Conservation (phyloP, 148 eudicot species). For the Spergularia marina region DNA sequence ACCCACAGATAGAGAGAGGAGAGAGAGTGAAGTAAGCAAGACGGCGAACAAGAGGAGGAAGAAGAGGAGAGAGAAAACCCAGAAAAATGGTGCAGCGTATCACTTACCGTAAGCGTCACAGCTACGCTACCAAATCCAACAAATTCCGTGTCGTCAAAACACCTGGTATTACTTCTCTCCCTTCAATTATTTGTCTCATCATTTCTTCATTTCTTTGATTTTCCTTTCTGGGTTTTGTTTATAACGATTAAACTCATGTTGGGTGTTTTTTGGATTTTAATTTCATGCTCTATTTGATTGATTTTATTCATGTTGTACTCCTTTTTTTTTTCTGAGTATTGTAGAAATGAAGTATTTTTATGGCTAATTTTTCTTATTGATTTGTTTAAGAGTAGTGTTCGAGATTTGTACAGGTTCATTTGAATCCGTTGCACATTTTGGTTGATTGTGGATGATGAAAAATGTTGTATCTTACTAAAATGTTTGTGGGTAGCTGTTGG, state of each 20-base stretch:
- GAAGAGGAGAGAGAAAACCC: neutral
- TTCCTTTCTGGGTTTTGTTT: neutral
- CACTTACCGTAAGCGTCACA: conserved; percentile 53
- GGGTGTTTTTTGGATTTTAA: neutral
- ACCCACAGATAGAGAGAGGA: neutral
- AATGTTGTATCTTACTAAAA: neutral
- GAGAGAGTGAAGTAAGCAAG: neutral
- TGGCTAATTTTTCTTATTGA: too few relatives aligned
- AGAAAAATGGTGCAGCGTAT: conserved; percentile 56
- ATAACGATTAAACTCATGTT: neutral
- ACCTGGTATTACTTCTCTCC: conserved; percentile 39
- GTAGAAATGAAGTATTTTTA: too few relatives aligned
- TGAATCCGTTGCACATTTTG: neutral
- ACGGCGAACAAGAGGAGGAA: neutral
- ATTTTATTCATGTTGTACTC: too few relatives aligned
- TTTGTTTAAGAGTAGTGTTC: neutral
- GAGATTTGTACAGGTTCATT: neutral
- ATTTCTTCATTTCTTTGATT: neutral
- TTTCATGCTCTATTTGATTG: neutral
- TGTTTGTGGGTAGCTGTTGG: too few relatives aligned
- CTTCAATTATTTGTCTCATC: neutral
- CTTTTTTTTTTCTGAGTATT: too few relatives aligned
- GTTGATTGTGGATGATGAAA: neutral
- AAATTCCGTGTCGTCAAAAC: conserved; percentile 66
- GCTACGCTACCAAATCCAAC: conserved; percentile 72